Percentiles rank a stretch among this genome's conserved stretches.
These are phyloP conservation scores for Coemansia sp. DNA, from an alignment of 192 early-diverging fungal species.

Conservation along the genomic window DNA sequence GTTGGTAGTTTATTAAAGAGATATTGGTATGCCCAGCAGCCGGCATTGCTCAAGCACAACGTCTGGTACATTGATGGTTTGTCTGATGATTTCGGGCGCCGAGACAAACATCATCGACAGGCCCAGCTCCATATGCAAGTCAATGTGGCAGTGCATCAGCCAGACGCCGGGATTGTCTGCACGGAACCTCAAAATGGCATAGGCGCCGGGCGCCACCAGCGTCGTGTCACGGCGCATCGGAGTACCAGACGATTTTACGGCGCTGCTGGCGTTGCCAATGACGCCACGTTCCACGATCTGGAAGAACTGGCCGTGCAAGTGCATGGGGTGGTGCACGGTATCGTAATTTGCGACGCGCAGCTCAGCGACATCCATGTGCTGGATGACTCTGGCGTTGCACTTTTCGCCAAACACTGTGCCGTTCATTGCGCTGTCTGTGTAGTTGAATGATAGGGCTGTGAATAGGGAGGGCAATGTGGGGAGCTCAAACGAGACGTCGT, in stretches of 20 bases:
- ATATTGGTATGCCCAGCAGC: constrained; percentile 52
- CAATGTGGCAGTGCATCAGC: constrained; percentile 80
- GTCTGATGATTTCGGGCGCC: constrained; percentile 60
- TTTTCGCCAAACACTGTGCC: constrained; percentile 58
- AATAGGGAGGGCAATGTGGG: constrained; percentile 63
- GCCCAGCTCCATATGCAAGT: constrained; percentile 62
- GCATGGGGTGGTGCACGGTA: constrained; percentile 67
- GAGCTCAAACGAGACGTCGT: constrained; percentile 60
- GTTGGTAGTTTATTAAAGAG: neutral
- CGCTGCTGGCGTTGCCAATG: constrained; percentile 45
- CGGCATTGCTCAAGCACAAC: constrained; percentile 59
- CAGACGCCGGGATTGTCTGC: constrained; percentile 82
- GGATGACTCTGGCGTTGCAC: constrained; percentile 57
- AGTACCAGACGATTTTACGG: constrained; percentile 18
- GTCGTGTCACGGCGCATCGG: constrained; percentile 69
- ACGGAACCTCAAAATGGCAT: constrained; percentile 64
- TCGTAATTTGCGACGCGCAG: constrained; percentile 71
- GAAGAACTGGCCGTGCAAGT: constrained; percentile 84
- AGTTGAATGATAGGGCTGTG: constrained; percentile 57
- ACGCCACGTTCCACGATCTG: constrained; percentile 65
- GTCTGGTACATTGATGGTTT: constrained; percentile 52
- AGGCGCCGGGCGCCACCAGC: constrained; percentile 56
- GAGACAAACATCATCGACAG: constrained; percentile 67
- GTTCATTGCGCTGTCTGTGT: constrained; percentile 45
- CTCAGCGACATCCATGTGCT: constrained; percentile 62